A percentile compares a stretch with the other conserved stretches of the same genome.
Conservation (phyloP, 2,329 filamentous ascomycete species). For the Penicillium oxalicum region DNA sequence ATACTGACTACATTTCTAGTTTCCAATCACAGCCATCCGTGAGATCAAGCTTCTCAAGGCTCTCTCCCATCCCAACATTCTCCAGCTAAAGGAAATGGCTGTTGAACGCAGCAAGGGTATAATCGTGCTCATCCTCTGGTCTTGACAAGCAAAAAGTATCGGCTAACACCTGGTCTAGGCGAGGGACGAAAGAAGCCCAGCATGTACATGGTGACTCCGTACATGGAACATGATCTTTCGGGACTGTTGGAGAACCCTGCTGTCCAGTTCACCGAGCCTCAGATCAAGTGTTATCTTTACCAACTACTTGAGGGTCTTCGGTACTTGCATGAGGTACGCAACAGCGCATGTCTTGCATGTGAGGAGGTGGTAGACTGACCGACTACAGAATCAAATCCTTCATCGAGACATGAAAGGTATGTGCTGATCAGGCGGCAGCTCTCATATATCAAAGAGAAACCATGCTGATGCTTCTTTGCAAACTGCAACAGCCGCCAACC, state of each 20-base stretch:
- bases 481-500: conserved; percentile 63
- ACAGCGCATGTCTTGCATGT: conserved; percentile 9
- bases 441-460: not conserved
- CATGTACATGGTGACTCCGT: conserved; percentile 98
- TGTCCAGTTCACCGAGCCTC: conserved; percentile 76
- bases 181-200: conserved; percentile 72
- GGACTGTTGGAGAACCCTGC: conserved; percentile 91
- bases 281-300: conserved; percentile 97
- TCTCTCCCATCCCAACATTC: conserved; percentile 81
- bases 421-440: not conserved
- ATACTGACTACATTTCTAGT: conserved; percentile 43
- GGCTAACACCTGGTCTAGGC: conserved; percentile 40
- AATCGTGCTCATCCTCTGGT: conserved; percentile 15
- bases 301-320: conserved; percentile 84
- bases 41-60: conserved; percentile 98
- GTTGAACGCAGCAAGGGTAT: conserved; percentile 67
- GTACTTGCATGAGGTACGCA: conserved; percentile 71
- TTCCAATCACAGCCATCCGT: conserved; percentile 94
- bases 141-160: not conserved
- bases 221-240: conserved; percentile 99
- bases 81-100: conserved; percentile 90
- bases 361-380: conserved; percentile 1
- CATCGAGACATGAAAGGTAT: conserved; percentile 90
- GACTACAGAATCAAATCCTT: conserved; percentile 62
- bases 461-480: conserved; percentile 5